These are phyloP conservation scores for Sindora glabra DNA, from an alignment of 306 rosid genomes.

Conservation along the genomic window DNA sequence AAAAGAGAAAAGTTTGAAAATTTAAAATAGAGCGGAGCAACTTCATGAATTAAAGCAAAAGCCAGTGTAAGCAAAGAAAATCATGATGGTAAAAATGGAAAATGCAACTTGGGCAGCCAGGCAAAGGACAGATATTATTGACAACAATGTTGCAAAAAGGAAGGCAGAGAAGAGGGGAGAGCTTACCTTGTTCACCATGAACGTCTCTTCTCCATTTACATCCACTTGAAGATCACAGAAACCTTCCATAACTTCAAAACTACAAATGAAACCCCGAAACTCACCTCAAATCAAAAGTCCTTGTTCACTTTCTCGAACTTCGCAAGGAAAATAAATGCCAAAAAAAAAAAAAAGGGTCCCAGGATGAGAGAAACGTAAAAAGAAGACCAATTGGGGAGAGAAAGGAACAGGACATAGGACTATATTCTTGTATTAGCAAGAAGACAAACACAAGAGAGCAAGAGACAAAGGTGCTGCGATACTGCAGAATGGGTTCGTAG, in stretches of 20 bases:
- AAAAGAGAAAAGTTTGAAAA: slow-evolving; percentile 3
- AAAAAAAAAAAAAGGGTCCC: slow-evolving; percentile 17
- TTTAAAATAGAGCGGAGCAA: background rate
- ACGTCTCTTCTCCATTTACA: slow-evolving; percentile 83
- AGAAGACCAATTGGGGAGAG: no score
- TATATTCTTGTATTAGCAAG: slow-evolving; percentile 52
- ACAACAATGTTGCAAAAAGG: background rate
- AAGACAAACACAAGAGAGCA: slow-evolving; percentile 51
- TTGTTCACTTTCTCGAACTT: slow-evolving; percentile 10
- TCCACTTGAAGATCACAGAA: slow-evolving; percentile 84
- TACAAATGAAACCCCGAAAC: background rate
- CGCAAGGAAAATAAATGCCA: no score
- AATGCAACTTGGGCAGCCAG: background rate
- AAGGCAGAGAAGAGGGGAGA: background rate
- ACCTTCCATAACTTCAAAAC: slow-evolving; percentile 41
- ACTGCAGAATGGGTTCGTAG: slow-evolving; percentile 25
- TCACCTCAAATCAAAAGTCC: slow-evolving; percentile 22
- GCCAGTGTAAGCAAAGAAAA: background rate
- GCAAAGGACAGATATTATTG: background rate
- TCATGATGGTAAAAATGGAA: background rate
- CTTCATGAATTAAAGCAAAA: background rate
- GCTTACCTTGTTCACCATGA: slow-evolving; percentile 77
- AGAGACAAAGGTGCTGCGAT: slow-evolving; percentile 13
- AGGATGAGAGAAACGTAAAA: slow-evolving; percentile 21
- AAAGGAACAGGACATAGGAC: slow-evolving; percentile 8